A percentile compares a stretch with the other conserved stretches of the same genome.
Evolutionary conservation across 1,139 yeast species (phyloP).

Genomic region (Zhuliangozyma blackwelliae): DNA sequence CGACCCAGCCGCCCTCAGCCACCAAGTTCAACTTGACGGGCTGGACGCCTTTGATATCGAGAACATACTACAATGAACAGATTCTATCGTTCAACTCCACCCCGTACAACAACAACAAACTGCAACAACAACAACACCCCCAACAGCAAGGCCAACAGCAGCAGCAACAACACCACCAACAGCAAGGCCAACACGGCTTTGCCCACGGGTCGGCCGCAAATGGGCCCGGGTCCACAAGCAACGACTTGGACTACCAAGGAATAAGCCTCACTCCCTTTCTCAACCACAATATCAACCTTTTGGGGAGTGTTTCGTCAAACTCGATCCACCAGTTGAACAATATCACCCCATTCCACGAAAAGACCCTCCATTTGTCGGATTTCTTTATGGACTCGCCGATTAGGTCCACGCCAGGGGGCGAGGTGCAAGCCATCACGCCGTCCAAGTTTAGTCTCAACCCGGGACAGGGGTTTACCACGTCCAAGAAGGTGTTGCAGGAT

Average conservation of each 20-base stretch:
- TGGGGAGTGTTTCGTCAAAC: conserved; percentile 9
- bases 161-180: conserved; percentile 1
- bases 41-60: conserved; percentile 44
- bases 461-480: conserved; percentile 11
- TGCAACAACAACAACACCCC: not conserved
- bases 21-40: conserved; percentile 29
- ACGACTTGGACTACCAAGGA: conserved; percentile 34
- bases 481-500: conserved; percentile 9
- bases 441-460: conserved; percentile 30
- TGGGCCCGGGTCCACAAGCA: conserved; percentile 6
- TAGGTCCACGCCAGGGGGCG: conserved; percentile 28
- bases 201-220: conserved; percentile 4
- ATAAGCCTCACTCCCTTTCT: conserved; percentile 44
- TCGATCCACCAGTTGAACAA: conserved; percentile 15
- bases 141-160: not conserved
- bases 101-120: conserved; percentile 15
- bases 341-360: conserved; percentile 44
- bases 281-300: conserved; percentile 32
- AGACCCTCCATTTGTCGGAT: conserved; percentile 39
- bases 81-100: conserved; percentile 34
- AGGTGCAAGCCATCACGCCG: conserved; percentile 41
- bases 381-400: conserved; percentile 47
- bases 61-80: conserved; percentile 36
- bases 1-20: conserved; percentile 23
- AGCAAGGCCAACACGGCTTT: not conserved